Base-by-base conservation (phyloP, 129 eudicot genomes). In the Arctium minus region DNA sequence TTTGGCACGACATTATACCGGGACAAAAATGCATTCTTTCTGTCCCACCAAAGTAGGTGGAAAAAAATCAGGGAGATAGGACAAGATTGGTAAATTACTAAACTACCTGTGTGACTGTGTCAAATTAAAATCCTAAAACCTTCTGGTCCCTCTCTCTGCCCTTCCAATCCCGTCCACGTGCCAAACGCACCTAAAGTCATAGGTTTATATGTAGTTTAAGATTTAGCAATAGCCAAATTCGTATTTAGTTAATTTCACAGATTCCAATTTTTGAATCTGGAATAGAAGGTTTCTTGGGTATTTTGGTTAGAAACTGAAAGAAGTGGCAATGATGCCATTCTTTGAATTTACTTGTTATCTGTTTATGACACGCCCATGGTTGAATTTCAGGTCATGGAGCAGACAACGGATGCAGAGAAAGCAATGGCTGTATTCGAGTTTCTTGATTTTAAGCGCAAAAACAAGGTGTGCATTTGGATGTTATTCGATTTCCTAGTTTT, bases 381-480 rank as follows among this genome's bases (percentile, higher is more conserved):
- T 81, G 48, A 73, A 76, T 82, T 81, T 80, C 88, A 96, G 99
- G 99, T 96, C 37, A 93, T 96, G 98, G 99, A 93, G 87, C 91
- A 86, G 73, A 83, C 92, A 60, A 92, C 92, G 0, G 98, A 94
- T 85, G 91, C 92, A 44, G 97, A 94, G 86, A 94, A 94, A 86
- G 82, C 81, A n/a, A 94, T 94, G 98, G 83, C 91, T 81, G 96
- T 92, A 15, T 88, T 18, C 38, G 96, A 94, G 82, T 94, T 94
- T 94, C 99, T 96, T 81, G 99, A 96, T 88, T 89, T 74, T 79
- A 96, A 96, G 90, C 99, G 99, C 78, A 92, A 94, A 90, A 94
- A 92, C 87, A 94, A 92, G 97, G 98, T 90, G 22, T 80, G 86
- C 3, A 36, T 78, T 37, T 53, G n/a, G 69, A 35, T 48, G 22